Base-by-base conservation (phyloP, 78 protist genomes). In the Dictyostelium brefeldianum region DNA sequence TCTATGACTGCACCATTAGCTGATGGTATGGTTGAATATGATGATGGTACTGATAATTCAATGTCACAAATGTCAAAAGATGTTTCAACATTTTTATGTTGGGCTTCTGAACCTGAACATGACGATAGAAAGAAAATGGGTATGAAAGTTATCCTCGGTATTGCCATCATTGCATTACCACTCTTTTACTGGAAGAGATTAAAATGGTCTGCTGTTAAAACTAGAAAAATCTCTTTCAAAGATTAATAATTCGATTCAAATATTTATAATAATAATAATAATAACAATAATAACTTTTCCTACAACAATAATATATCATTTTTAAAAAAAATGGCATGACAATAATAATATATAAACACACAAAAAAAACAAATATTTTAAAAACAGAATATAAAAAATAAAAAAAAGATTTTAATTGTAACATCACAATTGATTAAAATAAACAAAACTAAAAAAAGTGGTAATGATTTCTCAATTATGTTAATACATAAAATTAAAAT, bases 41-140 rank as follows among this genome's bases (percentile, higher is more conserved):
- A 96, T 22, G 99, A 98, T 77, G 98, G 98, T 25, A 98, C 99
- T 54, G 96, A 95, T 15, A 94, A 96, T 57, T 95, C 99, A 3
- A 84, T 89, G 62, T 80, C 97, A 4, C 99, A 97, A 92, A 97
- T 98, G 98, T 96, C 99, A 47, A 98, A 98, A 90, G 99, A 98
- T 74, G 98, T 98, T 27, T n/a, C 79, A 50, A 89, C 94, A 47
- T 98, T 98, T 89, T 91, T 98, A 9, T 82, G 95, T 29, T 98
- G 98, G 98, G 90, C 98, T 8, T 81, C 97, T 20, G 98, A 98
- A 80, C 97, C 98, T 11, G 97, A 96, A 89, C 83, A 73, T 27
- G 99, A 97, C 78, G 97, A 96, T 77, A 95, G 98, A 70, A 97
- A 97, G 95, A 83, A 90, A 57, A 71, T 81, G 53, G 97, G 98